Conservation (phyloP, 202 grass and related monocot species). For the Digitaria exilis region DNA sequence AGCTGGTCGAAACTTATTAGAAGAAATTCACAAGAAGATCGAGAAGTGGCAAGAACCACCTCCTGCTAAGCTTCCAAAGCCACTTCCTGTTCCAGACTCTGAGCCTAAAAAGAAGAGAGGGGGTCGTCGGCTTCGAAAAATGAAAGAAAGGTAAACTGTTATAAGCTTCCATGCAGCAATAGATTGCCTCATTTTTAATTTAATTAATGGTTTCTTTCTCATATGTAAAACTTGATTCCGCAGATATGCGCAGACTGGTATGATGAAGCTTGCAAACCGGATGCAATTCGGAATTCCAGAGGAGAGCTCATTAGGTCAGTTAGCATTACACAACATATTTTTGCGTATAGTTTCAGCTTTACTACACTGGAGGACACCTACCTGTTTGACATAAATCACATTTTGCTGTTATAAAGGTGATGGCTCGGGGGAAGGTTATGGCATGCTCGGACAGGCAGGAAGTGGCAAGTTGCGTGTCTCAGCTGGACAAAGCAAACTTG, state of each 20-base stretch:
- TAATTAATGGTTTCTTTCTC: background rate
- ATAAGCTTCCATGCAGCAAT: background rate
- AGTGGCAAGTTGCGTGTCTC: conserved; percentile 80
- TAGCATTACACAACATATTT: background rate
- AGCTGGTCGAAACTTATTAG: conserved; percentile 65
- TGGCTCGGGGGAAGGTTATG: conserved; percentile 88
- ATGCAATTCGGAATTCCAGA: conserved; percentile 80
- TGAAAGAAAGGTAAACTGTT: conserved; percentile 82
- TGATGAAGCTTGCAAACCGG: conserved; percentile 82
- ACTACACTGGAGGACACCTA: background rate
- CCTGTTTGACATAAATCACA: background rate
- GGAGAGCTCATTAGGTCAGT: conserved; percentile 79
- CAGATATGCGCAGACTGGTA: conserved; percentile 80
- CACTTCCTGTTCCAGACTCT: conserved; percentile 77
- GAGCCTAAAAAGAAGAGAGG: conserved; percentile 88
- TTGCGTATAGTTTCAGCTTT: conserved; percentile 23
- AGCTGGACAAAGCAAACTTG: conserved; percentile 81
- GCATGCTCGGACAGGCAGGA: conserved; percentile 85
- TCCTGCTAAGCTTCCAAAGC: conserved; percentile 82
- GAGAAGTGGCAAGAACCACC: conserved; percentile 93
- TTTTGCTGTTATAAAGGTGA: conserved; percentile 59
- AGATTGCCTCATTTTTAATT: background rate
- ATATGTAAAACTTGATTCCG: conserved; percentile 2
- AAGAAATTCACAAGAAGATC: conserved; percentile 77
- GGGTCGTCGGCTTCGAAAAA: conserved; percentile 71